phyloP scores from a whole-genome alignment of 148 eudicot species.

The Vaccinium myrtillus region DNA sequence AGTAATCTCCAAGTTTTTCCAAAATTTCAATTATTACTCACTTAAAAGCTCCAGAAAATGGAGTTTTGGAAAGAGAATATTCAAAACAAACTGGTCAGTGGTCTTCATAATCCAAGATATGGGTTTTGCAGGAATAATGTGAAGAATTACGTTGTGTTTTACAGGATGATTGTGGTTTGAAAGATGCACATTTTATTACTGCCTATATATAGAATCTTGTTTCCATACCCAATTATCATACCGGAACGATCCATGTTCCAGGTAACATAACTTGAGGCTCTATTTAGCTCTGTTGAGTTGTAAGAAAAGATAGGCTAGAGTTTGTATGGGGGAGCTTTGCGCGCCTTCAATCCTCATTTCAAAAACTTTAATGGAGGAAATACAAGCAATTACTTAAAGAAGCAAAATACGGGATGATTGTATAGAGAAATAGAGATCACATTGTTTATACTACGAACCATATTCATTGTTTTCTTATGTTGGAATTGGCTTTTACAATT shows the following conservation, averaged over 20 bases:
- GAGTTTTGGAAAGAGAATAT: not conserved
- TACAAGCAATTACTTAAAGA: not conserved
- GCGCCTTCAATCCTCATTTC: not conserved
- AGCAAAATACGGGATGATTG: not conserved
- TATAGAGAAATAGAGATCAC: not conserved
- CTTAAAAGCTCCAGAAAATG: not conserved
- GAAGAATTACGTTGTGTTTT: not conserved
- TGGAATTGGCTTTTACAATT: not conserved
- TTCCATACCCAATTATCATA: not conserved
- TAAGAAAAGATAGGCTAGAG: not conserved
- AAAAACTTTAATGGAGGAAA: not conserved
- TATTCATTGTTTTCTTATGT: constrained; percentile 8
- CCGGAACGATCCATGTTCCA: not conserved
- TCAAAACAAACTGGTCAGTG: not conserved
- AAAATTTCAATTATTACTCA: not conserved
- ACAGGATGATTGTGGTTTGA: not conserved
- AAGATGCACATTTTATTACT: not conserved
- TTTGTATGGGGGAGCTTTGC: not conserved
- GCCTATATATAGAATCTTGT: not conserved
- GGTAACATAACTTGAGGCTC: not conserved
- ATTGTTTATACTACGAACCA: not conserved
- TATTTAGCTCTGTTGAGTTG: constrained; percentile 1
- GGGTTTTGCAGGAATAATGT: not conserved
- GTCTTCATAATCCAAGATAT: not conserved
- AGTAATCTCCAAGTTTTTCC: not conserved